phyloP scores from a whole-genome alignment of 2,329 filamentous ascomycete species.

The Leptosphaerulina australis region DNA sequence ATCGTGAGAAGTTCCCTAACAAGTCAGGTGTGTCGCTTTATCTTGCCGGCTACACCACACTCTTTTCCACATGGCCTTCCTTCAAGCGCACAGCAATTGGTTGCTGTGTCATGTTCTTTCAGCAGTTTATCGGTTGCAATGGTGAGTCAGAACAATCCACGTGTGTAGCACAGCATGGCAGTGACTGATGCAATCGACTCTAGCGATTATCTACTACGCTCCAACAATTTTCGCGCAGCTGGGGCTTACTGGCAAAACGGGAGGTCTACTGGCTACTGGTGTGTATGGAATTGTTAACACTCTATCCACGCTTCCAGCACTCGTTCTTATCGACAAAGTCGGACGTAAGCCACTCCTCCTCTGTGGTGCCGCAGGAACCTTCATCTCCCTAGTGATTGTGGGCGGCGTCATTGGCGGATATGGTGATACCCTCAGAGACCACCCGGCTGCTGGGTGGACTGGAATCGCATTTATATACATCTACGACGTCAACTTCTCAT shows the following conservation, averaged over 20 bases:
- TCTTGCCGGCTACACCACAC: conserved; percentile 60
- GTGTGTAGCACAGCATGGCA: background rate
- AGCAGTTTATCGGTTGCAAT: conserved; percentile 78
- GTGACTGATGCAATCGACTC: background rate
- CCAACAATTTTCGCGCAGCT: conserved; percentile 80
- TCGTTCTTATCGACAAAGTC: conserved; percentile 68
- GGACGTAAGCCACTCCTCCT: conserved; percentile 67
- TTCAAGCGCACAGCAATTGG: conserved; percentile 47
- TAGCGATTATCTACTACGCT: conserved; percentile 69
- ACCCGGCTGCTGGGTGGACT: conserved; percentile 71
- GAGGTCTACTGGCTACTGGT: conserved; percentile 80
- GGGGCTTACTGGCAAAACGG: conserved; percentile 61
- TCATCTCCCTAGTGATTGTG: conserved; percentile 71
- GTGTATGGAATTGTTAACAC: conserved; percentile 60
- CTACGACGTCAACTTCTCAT: conserved; percentile 60
- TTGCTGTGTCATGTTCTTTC: conserved; percentile 51
- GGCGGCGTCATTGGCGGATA: conserved; percentile 70
- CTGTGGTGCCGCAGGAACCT: conserved; percentile 72
- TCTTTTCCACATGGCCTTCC: conserved; percentile 54
- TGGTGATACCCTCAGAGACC: conserved; percentile 60
- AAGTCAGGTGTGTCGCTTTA: conserved; percentile 57
- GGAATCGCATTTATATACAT: conserved; percentile 68
- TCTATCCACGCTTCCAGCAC: conserved; percentile 67
- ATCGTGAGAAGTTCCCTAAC: conserved; percentile 41
- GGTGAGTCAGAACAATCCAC: conserved; percentile 43